A percentile compares a stretch with the other conserved stretches of the same genome.
Conservation (phyloP, 805 yeast genomes). For the Kregervanrija pseudodelftensis region DNA sequence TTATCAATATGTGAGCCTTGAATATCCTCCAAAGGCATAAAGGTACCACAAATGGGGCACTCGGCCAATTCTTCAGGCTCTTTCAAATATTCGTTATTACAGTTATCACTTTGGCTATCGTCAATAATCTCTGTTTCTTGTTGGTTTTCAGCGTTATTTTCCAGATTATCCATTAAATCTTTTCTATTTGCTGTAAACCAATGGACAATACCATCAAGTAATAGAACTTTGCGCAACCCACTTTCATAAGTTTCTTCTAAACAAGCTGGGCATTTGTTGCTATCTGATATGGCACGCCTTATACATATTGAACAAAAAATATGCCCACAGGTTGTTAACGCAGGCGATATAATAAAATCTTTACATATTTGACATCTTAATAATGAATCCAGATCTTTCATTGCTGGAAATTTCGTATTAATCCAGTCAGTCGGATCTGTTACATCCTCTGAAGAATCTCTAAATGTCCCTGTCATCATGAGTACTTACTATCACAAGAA, state of each 20-base stretch:
- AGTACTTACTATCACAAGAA: not conserved
- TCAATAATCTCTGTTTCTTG: conserved; percentile 23
- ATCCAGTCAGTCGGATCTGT: conserved; percentile 74
- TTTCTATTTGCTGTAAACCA: conserved; percentile 42
- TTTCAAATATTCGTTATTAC: conserved; percentile 17
- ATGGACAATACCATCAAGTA: conserved; percentile 63
- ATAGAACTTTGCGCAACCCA: conserved; percentile 54
- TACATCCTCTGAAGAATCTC: conserved; percentile 23
- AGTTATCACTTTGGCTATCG: conserved; percentile 14
- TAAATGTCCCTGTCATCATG: conserved; percentile 4
- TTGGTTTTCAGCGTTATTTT: conserved; percentile 9
- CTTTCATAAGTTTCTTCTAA: conserved; percentile 64
- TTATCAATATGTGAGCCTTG: conserved; percentile 57
- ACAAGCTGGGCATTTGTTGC: conserved; percentile 72
- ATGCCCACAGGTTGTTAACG: conserved; percentile 79
- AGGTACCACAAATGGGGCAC: conserved; percentile 62
- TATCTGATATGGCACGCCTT: conserved; percentile 55
- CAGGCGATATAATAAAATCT: conserved; percentile 73
- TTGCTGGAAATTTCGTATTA: conserved; percentile 43
- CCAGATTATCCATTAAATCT: conserved; percentile 29
- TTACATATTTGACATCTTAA: conserved; percentile 85
- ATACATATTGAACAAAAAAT: conserved; percentile 87
- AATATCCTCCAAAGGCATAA: conserved; percentile 46
- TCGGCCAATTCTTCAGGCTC: conserved; percentile 30
- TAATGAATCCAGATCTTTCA: conserved; percentile 59